phyloP scores from a whole-genome alignment of 345 rosid species.

The Dovyalis caffra region DNA sequence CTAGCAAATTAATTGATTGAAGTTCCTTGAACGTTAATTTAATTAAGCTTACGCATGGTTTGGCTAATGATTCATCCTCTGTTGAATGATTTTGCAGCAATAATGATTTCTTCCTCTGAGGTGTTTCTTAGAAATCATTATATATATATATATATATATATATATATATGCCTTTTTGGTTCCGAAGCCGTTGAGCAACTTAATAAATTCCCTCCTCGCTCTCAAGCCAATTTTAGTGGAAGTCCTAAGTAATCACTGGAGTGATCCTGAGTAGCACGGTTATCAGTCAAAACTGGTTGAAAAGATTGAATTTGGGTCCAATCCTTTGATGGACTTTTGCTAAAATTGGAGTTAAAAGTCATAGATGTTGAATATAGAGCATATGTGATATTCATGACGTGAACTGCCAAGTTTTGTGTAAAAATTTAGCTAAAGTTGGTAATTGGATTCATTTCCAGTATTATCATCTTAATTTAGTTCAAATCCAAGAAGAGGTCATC shows the following conservation, averaged over 20 bases:
- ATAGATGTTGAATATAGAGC: background rate
- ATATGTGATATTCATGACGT: background rate
- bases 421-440: background rate
- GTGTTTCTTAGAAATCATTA: no score
- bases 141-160: no score
- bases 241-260: background rate
- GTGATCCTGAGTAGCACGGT: background rate
- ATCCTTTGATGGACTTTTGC: background rate
- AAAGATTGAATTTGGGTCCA: background rate
- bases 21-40: slow-evolving; percentile 12
- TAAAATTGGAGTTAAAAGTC: background rate
- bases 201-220: background rate
- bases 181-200: background rate
- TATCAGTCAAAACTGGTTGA: background rate
- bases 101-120: slow-evolving; percentile 8
- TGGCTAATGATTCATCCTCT: slow-evolving; percentile 27
- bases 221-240: background rate
- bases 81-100: slow-evolving; percentile 28
- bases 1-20: slow-evolving; percentile 10
- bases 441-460: background rate
- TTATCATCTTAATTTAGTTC: background rate
- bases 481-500: background rate
- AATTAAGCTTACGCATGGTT: slow-evolving; percentile 25
- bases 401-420: background rate
- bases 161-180: background rate